These are phyloP conservation scores for Populus nigra DNA, from an alignment of 345 rosid species.

Conservation along the genomic window DNA sequence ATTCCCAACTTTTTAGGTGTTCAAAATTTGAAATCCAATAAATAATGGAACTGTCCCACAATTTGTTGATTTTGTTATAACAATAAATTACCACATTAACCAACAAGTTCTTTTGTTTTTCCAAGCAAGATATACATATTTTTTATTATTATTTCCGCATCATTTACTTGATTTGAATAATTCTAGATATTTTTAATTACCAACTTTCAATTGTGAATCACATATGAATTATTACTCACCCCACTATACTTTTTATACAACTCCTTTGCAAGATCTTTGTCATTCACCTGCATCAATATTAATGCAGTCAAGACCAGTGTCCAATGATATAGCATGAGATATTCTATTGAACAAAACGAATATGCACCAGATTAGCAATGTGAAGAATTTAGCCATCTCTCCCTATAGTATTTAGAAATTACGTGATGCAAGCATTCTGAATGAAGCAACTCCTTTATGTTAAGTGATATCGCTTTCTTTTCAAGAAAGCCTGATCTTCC, in stretches of 20 bases:
- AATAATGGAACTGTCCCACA: too few relatives aligned
- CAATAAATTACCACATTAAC: neutral
- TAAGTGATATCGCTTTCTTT: too few relatives aligned
- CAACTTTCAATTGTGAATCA: constrained; percentile 10
- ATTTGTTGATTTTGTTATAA: neutral
- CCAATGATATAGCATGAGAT: neutral
- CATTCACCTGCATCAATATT: constrained; percentile 54
- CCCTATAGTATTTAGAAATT: neutral
- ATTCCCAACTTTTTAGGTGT: too few relatives aligned
- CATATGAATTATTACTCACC: constrained; percentile 45
- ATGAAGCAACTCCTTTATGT: too few relatives aligned
- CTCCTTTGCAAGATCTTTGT: constrained; percentile 86
- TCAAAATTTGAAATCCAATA: too few relatives aligned
- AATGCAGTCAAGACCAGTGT: constrained; percentile 12
- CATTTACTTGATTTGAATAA: neutral
- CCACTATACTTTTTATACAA: constrained; percentile 91
- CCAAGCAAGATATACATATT: neutral
- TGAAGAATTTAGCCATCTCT: neutral
- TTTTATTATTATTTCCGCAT: neutral
- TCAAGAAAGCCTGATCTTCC: too few relatives aligned
- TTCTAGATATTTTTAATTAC: constrained; percentile 1
- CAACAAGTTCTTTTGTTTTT: neutral
- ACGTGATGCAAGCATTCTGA: neutral
- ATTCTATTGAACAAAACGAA: neutral
- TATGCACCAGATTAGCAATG: neutral